Evolutionary conservation across 805 yeast species (phyloP).

Genomic region (Metschnikowia colocasiae): DNA sequence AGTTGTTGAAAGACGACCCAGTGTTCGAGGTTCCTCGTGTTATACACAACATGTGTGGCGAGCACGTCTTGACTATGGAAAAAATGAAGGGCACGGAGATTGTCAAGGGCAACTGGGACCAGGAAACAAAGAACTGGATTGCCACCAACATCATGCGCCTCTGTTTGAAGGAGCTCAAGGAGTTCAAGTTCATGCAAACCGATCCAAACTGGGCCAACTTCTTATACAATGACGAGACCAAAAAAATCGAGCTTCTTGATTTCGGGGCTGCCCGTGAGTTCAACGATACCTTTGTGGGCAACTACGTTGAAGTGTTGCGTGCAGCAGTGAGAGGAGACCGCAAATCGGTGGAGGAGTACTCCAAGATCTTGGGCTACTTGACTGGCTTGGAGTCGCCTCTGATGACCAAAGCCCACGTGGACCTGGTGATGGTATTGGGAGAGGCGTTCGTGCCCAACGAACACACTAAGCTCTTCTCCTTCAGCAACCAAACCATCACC

Average conservation of each 20-base stretch:
- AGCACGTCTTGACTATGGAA: slow-evolving; percentile 86
- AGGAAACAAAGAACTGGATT: slow-evolving; percentile 72
- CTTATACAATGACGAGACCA: slow-evolving; percentile 67
- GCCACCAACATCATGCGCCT: slow-evolving; percentile 84
- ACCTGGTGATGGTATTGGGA: slow-evolving; percentile 84
- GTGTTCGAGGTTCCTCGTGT: slow-evolving; percentile 81
- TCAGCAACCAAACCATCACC: slow-evolving; percentile 83
- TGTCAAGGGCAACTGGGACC: slow-evolving; percentile 70
- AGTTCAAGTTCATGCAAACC: slow-evolving; percentile 91
- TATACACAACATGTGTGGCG: slow-evolving; percentile 70
- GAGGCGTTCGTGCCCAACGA: slow-evolving; percentile 76
- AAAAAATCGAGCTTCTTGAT: slow-evolving; percentile 80
- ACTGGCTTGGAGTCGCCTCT: slow-evolving; percentile 86
- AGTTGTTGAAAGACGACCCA: slow-evolving; percentile 49
- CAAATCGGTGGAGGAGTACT: slow-evolving; percentile 56
- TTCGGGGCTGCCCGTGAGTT: slow-evolving; percentile 93
- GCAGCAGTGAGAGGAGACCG: slow-evolving; percentile 73
- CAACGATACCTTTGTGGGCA: slow-evolving; percentile 58
- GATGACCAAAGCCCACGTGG: slow-evolving; percentile 91
- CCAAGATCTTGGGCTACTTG: slow-evolving; percentile 75
- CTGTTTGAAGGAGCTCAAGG: slow-evolving; percentile 79
- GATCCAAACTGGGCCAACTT: slow-evolving; percentile 99
- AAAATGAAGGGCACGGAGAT: slow-evolving; percentile 80
- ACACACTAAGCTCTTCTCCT: slow-evolving; percentile 59
- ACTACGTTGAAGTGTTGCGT: slow-evolving; percentile 68